A percentile compares a stretch with the other conserved stretches of the same genome.
Conservation (phyloP, 257 asterid species). For the Nicotiana knightiana region DNA sequence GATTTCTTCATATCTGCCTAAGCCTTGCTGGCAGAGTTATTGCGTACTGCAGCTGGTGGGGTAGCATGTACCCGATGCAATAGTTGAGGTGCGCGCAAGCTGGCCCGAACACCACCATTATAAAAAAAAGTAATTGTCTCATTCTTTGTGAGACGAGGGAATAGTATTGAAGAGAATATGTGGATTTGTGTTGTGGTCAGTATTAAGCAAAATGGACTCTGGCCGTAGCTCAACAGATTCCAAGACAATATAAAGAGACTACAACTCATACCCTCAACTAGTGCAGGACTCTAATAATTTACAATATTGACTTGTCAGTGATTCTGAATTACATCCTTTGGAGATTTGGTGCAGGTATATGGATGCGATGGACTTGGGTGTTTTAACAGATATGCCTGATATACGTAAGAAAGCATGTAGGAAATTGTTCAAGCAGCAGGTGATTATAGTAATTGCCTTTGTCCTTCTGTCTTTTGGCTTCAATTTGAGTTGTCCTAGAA, state of each 20-base stretch:
- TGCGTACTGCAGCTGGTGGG: no score
- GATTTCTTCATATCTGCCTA: no score
- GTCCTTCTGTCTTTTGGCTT: neutral
- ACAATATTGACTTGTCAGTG: neutral
- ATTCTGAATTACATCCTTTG: neutral
- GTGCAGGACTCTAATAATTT: neutral
- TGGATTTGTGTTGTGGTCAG: neutral
- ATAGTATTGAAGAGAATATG: neutral
- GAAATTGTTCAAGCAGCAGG: conserved; percentile 78
- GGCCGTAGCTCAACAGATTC: neutral
- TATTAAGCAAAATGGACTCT: neutral
- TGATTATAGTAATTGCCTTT: neutral
- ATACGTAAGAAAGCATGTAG: conserved; percentile 59
- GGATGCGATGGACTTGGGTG: conserved; percentile 70
- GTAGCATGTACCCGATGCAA: no score
- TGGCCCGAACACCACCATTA: no score
- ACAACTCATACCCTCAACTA: neutral
- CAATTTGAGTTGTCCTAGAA: neutral
- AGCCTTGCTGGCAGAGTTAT: no score
- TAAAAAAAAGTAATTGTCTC: no score
- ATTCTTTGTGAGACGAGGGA: neutral
- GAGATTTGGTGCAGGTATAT: conserved; percentile 42
- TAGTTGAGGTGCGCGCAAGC: no score
- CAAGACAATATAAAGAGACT: no score
- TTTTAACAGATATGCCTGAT: conserved; percentile 66